Evolutionary conservation across 306 rosid species (phyloP).

Genomic region (Lathyrus sativus): DNA sequence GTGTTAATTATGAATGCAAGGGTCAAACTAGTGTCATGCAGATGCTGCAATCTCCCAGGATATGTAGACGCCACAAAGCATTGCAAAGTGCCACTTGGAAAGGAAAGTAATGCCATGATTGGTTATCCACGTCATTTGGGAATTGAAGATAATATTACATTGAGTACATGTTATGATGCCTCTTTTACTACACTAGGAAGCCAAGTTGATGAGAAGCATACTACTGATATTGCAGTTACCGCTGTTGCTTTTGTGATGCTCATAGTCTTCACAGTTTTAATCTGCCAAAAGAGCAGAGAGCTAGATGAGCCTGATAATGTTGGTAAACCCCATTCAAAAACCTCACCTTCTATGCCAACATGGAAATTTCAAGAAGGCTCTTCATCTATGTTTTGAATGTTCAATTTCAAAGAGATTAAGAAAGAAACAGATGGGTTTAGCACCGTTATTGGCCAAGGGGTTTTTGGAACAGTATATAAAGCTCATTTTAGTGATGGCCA

Average conservation of each 20-base stretch:
- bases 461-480: constrained; percentile 92
- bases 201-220: constrained; percentile 63
- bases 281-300: constrained; percentile 77
- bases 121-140: constrained; percentile 74
- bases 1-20: constrained; percentile 77
- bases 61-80: constrained; percentile 60
- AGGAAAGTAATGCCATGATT: constrained; percentile 66
- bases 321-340: constrained; percentile 57
- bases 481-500: constrained; percentile 78
- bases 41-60: constrained; percentile 82
- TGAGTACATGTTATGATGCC: constrained; percentile 92
- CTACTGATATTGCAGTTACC: constrained; percentile 77
- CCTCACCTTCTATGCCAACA: constrained; percentile 53
- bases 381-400: constrained; percentile 69
- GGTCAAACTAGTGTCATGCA: constrained; percentile 77
- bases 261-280: constrained; percentile 73
- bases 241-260: constrained; percentile 69
- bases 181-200: constrained; percentile 80
- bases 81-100: constrained; percentile 69
- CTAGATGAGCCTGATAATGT: constrained; percentile 57
- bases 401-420: constrained; percentile 89
- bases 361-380: constrained; percentile 90
- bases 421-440: constrained; percentile 80
- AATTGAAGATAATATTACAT: constrained; percentile 66
- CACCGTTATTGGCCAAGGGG: constrained; percentile 87